Base-by-base conservation (phyloP, 352 stramenopile genomes). In the Globisporangium cylindrosporum region DNA sequence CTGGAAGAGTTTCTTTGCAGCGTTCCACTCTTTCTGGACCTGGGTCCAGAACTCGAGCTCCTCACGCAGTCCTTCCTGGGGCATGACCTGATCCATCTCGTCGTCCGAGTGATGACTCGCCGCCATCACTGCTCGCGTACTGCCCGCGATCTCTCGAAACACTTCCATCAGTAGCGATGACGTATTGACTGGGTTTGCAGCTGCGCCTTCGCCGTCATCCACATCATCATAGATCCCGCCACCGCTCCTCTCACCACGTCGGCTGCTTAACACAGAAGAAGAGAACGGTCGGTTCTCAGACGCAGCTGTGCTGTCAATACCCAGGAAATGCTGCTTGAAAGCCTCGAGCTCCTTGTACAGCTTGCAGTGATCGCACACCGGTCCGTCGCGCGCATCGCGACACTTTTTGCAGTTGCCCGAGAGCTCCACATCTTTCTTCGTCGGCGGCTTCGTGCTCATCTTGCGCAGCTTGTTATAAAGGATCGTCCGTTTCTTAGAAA, bases 401-500 rank as follows among this genome's bases (percentile, higher is more conserved):
- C 85, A 93, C 54, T 84, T 80, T 0, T 65, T 67, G 53, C 85
- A 93, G 63, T 93, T 93, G 18, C 85, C 87, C 4, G 85, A 91
- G 3, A 80, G 64, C 64, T 81, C 77, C 25, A 92, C 72, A 24
- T 92, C 80, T 12, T 76, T 62, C 12, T 76, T 73, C 9, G 73
- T 79, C 2, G 82, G 83, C 3, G 61, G 68, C 0, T 41, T 62
- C 0, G 77, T 49, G 64, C 85, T 91, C 51, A 89, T 68, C 0
- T 38, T 29, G n/a, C 67, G 22, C n/a, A 93, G 69, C 18, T 75
- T 80, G 3, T 64, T 54, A 58, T 75, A 79, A 5, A 91, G 58
- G 0, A 24, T 24, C 0, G 62, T 53, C 41, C 81, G 75, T 27
- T 77, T 76, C 58, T 77, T 79, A 14, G 74, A 51, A 1, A 93